Conservation (phyloP, 306 rosid species). For the Phaseolus lunatus region DNA sequence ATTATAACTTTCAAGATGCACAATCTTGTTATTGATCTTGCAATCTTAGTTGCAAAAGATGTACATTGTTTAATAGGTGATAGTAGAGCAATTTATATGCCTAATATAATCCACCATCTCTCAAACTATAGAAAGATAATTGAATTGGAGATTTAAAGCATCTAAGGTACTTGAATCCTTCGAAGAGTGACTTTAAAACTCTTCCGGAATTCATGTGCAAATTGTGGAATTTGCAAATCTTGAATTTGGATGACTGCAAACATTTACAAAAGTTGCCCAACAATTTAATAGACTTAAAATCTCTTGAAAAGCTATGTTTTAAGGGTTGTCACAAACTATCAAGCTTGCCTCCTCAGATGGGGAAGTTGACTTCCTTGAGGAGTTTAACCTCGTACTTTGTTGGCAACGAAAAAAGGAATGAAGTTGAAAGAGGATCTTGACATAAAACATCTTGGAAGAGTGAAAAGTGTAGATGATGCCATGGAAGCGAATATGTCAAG, state of each 20-base stretch:
- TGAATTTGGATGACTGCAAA: no score
- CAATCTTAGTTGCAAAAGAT: not conserved
- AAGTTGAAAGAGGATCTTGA: slow-evolving; percentile 42
- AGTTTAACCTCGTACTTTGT: slow-evolving; percentile 23
- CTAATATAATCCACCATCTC: slow-evolving; percentile 43
- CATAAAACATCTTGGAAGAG: not conserved
- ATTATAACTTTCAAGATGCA: not conserved
- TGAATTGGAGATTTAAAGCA: not conserved
- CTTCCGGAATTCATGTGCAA: not conserved
- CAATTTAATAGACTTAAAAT: not conserved
- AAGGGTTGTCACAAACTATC: not conserved
- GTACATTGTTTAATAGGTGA: no score
- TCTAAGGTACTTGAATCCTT: no score
- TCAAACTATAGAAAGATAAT: no score
- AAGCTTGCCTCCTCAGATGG: not conserved
- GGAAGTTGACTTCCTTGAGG: not conserved
- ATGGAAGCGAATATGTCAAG: not conserved
- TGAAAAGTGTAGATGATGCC: not conserved
- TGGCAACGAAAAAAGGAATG: not conserved
- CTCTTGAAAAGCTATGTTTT: not conserved
- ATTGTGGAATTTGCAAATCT: not conserved
- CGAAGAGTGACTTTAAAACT: no score
- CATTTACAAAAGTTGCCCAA: not conserved
- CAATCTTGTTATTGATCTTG: slow-evolving; percentile 47
- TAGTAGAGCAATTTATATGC: no score